Conservation (phyloP, 768 basidiomycete species). For the Leccinellum albellum region DNA sequence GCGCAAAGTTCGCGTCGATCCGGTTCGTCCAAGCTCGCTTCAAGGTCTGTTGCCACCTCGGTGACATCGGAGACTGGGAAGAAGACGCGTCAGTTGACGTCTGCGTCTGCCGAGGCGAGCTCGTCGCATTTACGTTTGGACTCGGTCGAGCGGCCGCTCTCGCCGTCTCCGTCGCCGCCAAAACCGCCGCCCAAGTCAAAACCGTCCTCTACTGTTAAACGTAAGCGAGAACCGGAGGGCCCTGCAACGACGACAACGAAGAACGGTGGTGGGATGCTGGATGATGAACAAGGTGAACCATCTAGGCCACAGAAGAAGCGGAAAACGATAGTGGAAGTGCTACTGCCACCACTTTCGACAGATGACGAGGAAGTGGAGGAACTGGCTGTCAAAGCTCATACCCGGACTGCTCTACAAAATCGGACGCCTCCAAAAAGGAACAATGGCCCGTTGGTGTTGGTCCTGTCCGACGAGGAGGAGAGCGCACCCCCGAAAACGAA, state of each 20-base stretch:
- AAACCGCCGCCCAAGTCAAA: neutral
- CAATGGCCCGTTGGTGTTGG: neutral
- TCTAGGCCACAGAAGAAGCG: slow-evolving; percentile 21
- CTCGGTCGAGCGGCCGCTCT: neutral
- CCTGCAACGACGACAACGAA: neutral
- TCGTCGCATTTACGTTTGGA: slow-evolving; percentile 5
- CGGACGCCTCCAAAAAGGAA: neutral
- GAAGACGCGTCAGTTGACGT: slow-evolving; percentile 15
- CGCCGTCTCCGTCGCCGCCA: neutral
- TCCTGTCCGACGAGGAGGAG: slow-evolving; percentile 1
- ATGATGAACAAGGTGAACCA: neutral
- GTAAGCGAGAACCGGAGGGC: slow-evolving; percentile 6
- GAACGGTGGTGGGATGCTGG: neutral
- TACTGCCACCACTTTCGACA: slow-evolving; percentile 11
- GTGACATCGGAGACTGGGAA: neutral
- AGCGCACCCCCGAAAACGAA: slow-evolving; percentile 2
- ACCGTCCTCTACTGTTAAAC: slow-evolving; percentile 3
- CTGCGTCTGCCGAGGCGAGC: neutral
- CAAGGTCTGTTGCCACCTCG: slow-evolving; percentile 1
- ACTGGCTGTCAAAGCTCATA: neutral
- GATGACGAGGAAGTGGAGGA: slow-evolving; percentile 11
- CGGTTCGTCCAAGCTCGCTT: slow-evolving; percentile 11
- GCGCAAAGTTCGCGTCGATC: slow-evolving; percentile 14
- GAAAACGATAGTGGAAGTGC: slow-evolving; percentile 5
- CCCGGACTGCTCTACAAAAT: neutral